Conservation (phyloP, 805 yeast genomes). For the Candida dajiaensis region DNA sequence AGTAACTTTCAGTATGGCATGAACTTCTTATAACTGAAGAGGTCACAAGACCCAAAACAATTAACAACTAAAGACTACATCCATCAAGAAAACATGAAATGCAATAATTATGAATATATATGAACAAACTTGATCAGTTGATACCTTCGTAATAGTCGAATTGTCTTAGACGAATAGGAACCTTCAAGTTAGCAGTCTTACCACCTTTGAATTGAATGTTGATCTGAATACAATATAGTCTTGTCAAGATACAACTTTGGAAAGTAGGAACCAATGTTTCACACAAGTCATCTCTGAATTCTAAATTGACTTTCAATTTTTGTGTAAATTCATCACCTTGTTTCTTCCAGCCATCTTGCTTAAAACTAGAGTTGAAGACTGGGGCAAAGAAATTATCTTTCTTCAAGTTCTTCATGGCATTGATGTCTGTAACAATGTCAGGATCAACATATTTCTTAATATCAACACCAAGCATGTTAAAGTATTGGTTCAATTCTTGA, state of each 20-base stretch:
- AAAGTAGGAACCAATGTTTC: conserved; percentile 55
- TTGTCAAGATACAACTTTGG: conserved; percentile 56
- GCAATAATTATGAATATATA: too few species aligned
- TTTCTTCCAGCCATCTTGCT: conserved; percentile 18
- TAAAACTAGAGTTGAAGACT: conserved; percentile 3
- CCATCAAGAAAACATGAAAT: too few species aligned
- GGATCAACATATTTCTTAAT: conserved; percentile 9
- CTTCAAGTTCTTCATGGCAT: conserved; percentile 16
- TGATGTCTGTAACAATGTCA: conserved; percentile 13
- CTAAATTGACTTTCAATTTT: conserved; percentile 35
- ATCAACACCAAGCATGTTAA: conserved; percentile 5
- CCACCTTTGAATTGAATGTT: conserved; percentile 31
- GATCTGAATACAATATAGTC: conserved; percentile 50
- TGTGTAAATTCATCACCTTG: conserved; percentile 20
- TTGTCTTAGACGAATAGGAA: conserved; percentile 34
- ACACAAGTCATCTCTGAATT: conserved; percentile 35
- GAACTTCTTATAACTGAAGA: too few species aligned
- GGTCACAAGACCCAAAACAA: too few species aligned
- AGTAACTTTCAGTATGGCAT: too few species aligned
- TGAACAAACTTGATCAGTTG: not conserved
- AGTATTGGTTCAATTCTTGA: conserved; percentile 14
- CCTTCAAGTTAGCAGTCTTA: conserved; percentile 26
- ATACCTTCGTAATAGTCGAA: conserved; percentile 4
- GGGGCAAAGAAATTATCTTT: conserved; percentile 6
- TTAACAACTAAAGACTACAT: too few species aligned